Evolutionary conservation across 2,329 filamentous ascomycete genomes (phyloP).

Genomic region (Diplocarpon rosae): DNA sequence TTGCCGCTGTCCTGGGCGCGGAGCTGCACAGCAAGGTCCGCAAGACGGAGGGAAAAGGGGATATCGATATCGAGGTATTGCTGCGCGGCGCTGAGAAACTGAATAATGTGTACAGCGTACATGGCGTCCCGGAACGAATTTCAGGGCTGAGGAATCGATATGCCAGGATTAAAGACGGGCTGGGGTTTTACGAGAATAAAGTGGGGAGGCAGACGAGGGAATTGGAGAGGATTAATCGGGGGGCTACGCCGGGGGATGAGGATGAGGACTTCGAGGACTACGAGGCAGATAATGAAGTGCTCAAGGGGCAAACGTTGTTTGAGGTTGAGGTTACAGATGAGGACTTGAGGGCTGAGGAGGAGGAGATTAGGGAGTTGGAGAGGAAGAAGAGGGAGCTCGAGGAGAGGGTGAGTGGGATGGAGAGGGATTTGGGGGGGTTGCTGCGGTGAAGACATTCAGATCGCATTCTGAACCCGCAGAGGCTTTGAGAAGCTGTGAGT

Average conservation of each 20-base stretch:
- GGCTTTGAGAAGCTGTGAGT: too few species aligned
- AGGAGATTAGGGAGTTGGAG: slow-evolving; percentile 53
- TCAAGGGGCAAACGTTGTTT: slow-evolving; percentile 33
- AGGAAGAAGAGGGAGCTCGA: slow-evolving; percentile 50
- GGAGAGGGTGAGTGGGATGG: slow-evolving; percentile 55
- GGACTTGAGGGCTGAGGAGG: slow-evolving; percentile 57
- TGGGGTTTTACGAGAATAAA: slow-evolving; percentile 69
- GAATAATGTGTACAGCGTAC: slow-evolving; percentile 74
- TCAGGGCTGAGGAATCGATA: slow-evolving; percentile 59
- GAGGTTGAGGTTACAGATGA: slow-evolving; percentile 50
- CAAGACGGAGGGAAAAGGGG: slow-evolving; percentile 46
- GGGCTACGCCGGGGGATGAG: slow-evolving; percentile 44
- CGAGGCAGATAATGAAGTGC: slow-evolving; percentile 39
- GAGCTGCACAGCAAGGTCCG: slow-evolving; percentile 77
- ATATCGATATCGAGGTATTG: slow-evolving; percentile 78
- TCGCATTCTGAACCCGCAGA: too few species aligned
- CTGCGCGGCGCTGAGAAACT: slow-evolving; percentile 83
- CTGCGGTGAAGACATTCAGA: slow-evolving; percentile 17
- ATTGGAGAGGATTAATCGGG: slow-evolving; percentile 61
- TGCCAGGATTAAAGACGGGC: slow-evolving; percentile 58
- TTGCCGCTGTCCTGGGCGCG: slow-evolving; percentile 78
- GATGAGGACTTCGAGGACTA: slow-evolving; percentile 42
- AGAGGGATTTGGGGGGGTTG: slow-evolving; percentile 53
- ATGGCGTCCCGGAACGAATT: slow-evolving; percentile 70
- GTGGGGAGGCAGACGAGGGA: slow-evolving; percentile 68